These are phyloP conservation scores for Talaromyces atroroseus DNA, from an alignment of 2,329 filamentous ascomycete genomes.

Conservation along the genomic window DNA sequence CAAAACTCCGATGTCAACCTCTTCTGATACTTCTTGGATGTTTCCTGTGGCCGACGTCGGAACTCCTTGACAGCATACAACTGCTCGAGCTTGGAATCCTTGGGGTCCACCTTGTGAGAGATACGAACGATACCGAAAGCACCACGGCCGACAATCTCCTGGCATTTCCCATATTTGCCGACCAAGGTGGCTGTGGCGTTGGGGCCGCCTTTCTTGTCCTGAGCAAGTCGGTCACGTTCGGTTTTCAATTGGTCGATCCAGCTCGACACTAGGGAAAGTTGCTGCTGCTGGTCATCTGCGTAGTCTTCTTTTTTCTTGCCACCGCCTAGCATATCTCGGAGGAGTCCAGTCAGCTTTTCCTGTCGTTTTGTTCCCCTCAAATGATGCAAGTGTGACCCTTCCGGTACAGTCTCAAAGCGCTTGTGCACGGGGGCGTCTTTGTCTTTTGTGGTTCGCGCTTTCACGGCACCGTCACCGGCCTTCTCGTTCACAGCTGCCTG, in stretches of 20 bases:
- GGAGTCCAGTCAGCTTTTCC: slow-evolving; percentile 90
- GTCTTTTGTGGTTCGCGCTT: slow-evolving; percentile 31
- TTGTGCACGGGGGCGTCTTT: slow-evolving; percentile 30
- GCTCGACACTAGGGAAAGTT: slow-evolving; percentile 85
- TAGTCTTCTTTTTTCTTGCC: slow-evolving; percentile 70
- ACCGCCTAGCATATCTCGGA: slow-evolving; percentile 73
- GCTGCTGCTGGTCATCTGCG: slow-evolving; percentile 58
- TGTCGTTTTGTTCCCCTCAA: slow-evolving; percentile 86
- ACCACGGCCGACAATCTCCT: slow-evolving; percentile 91
- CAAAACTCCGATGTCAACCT: slow-evolving; percentile 95
- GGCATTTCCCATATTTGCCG: slow-evolving; percentile 97
- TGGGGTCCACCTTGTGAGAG: slow-evolving; percentile 88
- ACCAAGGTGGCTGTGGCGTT: slow-evolving; percentile 74
- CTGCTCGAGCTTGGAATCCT: slow-evolving; percentile 71
- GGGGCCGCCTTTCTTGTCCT: slow-evolving; percentile 70
- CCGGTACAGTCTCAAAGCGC: slow-evolving; percentile 55
- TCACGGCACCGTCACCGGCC: slow-evolving; percentile 16
- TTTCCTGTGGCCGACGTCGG: slow-evolving; percentile 86
- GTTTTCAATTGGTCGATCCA: slow-evolving; percentile 93
- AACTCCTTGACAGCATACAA: slow-evolving; percentile 98
- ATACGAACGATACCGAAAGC: slow-evolving; percentile 97
- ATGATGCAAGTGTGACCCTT: slow-evolving; percentile 77
- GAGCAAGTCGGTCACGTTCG: slow-evolving; percentile 70
- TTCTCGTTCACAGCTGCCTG: slow-evolving; percentile 29
- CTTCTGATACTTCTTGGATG: slow-evolving; percentile 96